These are phyloP conservation scores for Zalaria obscura DNA, from an alignment of 2,329 filamentous ascomycete species.

Conservation along the genomic window DNA sequence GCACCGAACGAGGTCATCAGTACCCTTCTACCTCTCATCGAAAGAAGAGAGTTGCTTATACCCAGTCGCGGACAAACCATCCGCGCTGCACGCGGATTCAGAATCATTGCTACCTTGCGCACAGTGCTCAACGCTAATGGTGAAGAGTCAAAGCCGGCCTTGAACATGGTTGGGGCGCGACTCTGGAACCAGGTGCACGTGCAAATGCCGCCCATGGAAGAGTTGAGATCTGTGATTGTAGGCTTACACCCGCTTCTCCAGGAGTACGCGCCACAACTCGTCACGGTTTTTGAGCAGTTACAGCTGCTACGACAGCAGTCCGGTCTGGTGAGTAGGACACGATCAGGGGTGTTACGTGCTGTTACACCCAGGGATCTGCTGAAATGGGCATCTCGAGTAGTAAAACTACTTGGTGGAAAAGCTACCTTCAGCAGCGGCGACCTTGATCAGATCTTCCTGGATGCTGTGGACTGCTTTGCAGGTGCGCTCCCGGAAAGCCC, in stretches of 20 bases:
- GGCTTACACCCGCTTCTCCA: constrained; percentile 56
- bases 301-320: constrained; percentile 24
- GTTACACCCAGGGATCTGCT: constrained; percentile 66
- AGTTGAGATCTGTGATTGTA: constrained; percentile 61
- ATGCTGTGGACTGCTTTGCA: constrained; percentile 85
- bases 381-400: constrained; percentile 76
- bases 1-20: constrained; percentile 92
- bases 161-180: constrained; percentile 62
- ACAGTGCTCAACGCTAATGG: constrained; percentile 52
- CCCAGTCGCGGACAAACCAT: constrained; percentile 80
- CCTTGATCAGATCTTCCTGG: constrained; percentile 79
- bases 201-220: constrained; percentile 47
- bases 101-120: constrained; percentile 81
- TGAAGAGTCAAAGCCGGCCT: constrained; percentile 54
- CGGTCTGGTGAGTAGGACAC: constrained; percentile 34
- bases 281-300: constrained; percentile 40
- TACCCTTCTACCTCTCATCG: constrained; percentile 80
- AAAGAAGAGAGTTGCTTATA: constrained; percentile 79
- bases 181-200: constrained; percentile 75
- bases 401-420: constrained; percentile 46
- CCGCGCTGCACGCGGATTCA: constrained; percentile 69
- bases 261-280: constrained; percentile 39
- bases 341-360: constrained; percentile 43
- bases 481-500: constrained; percentile 58
- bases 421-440: constrained; percentile 55